These are phyloP conservation scores for Tetramitus jugosus DNA, from an alignment of 208 protist genomes.

Conservation along the genomic window DNA sequence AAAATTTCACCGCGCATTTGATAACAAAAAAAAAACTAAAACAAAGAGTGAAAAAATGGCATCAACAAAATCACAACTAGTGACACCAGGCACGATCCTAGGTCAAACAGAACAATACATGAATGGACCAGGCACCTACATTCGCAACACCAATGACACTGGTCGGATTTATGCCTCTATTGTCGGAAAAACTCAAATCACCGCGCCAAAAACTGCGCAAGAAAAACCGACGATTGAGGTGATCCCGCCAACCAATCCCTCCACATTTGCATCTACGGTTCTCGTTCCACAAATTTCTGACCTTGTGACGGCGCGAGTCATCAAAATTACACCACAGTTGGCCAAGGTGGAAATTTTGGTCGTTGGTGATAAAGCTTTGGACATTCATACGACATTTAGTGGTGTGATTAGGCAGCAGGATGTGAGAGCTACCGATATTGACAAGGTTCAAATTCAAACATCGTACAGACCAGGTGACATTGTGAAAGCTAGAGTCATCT, in stretches of 20 bases:
- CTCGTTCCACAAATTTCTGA: no score
- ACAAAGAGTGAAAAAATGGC: no score
- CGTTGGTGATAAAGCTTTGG: constrained; percentile 37
- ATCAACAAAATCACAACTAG: neutral
- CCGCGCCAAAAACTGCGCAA: no score
- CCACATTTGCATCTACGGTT: no score
- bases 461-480: constrained; percentile 57
- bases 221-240: no score
- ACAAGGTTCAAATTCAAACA: constrained; percentile 63
- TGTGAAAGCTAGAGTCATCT: constrained; percentile 26
- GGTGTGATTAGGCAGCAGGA: constrained; percentile 41
- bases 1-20: no score
- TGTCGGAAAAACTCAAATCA: no score
- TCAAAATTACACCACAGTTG: no score
- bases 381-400: constrained; percentile 44
- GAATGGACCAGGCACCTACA: constrained; percentile 3
- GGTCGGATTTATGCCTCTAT: neutral
- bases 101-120: neutral
- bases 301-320: no score
- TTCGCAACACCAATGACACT: no score
- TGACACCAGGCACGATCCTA: neutral
- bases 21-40: no score
- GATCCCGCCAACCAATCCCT: no score
- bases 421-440: constrained; percentile 53
- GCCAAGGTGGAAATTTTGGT: constrained; percentile 43